phyloP scores from a whole-genome alignment of 306 rosid genomes.

The Gillenia trifoliata region DNA sequence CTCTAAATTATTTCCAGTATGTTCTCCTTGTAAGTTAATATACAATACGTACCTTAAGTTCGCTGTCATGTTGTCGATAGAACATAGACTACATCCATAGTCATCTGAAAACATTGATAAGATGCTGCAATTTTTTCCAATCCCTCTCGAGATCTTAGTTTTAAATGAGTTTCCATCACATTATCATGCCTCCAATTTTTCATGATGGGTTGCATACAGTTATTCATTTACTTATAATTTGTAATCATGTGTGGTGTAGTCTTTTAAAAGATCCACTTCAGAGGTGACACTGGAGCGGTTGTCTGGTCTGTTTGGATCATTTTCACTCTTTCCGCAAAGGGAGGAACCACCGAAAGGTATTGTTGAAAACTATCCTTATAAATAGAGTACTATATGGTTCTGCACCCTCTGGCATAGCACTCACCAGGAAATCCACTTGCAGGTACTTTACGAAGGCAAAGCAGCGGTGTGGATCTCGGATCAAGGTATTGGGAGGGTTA shows the following conservation, averaged over 20 bases:
- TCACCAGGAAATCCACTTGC: slow-evolving; percentile 27
- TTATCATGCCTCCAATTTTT: background rate
- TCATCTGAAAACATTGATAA: background rate
- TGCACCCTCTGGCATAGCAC: background rate
- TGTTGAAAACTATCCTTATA: background rate
- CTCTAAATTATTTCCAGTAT: background rate
- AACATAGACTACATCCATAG: background rate
- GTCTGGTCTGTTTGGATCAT: slow-evolving; percentile 78
- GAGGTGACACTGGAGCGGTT: slow-evolving; percentile 73
- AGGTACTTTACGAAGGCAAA: slow-evolving; percentile 62
- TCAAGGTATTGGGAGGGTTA: slow-evolving; percentile 43
- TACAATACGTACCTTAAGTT: too few relatives aligned
- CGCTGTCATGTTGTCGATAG: background rate
- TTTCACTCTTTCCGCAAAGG: slow-evolving; percentile 61
- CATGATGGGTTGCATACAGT: background rate
- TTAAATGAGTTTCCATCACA: background rate
- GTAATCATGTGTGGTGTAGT: slow-evolving; percentile 32
- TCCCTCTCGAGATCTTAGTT: background rate
- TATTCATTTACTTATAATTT: slow-evolving; percentile 4
- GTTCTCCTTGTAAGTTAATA: background rate
- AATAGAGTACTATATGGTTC: background rate
- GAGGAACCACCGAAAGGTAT: slow-evolving; percentile 73
- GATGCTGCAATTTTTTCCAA: background rate
- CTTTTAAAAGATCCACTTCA: slow-evolving; percentile 77
- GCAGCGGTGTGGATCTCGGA: slow-evolving; percentile 64